Evolutionary conservation across 1,139 yeast species (phyloP), one percentile per base, ranked within the genome.

Genomic region (Saccharomycopsis hybrid): DNA sequence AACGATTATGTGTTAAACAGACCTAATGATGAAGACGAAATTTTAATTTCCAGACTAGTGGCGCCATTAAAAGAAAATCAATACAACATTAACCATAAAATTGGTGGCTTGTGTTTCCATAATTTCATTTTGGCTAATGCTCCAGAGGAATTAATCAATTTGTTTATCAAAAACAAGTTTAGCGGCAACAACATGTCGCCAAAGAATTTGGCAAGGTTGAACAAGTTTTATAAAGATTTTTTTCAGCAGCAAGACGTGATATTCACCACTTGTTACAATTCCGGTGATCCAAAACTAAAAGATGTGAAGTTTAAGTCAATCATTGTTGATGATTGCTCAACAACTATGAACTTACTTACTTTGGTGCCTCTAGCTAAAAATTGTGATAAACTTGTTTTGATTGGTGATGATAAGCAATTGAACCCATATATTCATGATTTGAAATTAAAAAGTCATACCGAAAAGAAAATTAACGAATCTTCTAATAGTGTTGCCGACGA

Each of bases 391-490:
- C 39, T 52, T 24, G 47, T 54, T 11, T 27, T 54, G 18, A 41
- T 54, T 30, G 56, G 56, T 5, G 56, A 54, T 46, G 48, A 47
- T 30, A 54, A 50, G 29, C 55, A 52, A 44, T 43, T 53, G 13
- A 44, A 45, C 13, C 56, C 56, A n/a, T 52, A 47, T 41, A 41
- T 54, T 13, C 46, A 46, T 33, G 50, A 51, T 41, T 25, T 37
- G 9, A 11, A 27, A 8, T 7, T 29, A 18, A 8, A 24, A 28
- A 7, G 8, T 7, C 9, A 5, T 9, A 31, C 33, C 33, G 8
- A 7, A 7, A 5, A 5, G 9, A 37, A n/a, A 7, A n/a, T 5
- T 37, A 37, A 37, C 40, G 8, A 7, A 7, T 5, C 5, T 5
- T 5, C 5, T 9, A 9, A 7, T 5, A 9, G 9, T 18, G 13